Base-by-base conservation (phyloP, 768 basidiomycete species). In the Tricholomella constricta region DNA sequence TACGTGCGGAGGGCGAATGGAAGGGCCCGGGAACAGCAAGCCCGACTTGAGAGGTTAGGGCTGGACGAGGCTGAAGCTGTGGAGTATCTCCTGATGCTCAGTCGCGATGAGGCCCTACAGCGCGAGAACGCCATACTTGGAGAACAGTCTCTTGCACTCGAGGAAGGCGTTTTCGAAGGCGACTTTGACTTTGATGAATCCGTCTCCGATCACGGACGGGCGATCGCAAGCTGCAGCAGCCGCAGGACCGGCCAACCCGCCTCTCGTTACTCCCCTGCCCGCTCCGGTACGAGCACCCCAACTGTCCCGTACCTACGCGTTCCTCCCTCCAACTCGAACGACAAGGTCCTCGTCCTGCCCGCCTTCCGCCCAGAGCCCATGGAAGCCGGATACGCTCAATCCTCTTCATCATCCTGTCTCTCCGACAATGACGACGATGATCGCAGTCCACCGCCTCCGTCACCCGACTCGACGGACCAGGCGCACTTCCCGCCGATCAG, bases 71-170 rank as follows among this genome's bases (percentile, higher is more conserved):
- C 69, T 1, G 91, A 91, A 61, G 89, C 86, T 0, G 71, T 93
- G 23, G 87, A 91, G 61, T 94, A 94, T 59, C 78, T 85, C 0
- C 65, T 94, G 41, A 93, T 93, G 89, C 78, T 93, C 57, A 92
- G 89, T 56, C 83, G 88, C 8, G 91, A 94, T 41, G 89, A 92
- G 64, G 83, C 81, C 2, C 41, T 67, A 15, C 61, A 65, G 40
- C 51, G 52, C 61, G 25, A 50, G 49, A 51, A 32, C 48, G 59
- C 48, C 52, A 51, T 52, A 46, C 54, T 51, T 22, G 34, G 35
- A 20, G n/a, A 31, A 12, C 48, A 22, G 25, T 34, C 29, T 8
- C 38, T 15, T 1, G 25, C 22, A 15, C 4, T n/a, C 29, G 81
- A 82, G 17, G 80, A 84, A 48, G 84, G 80, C 3, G 75, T 84